Evolutionary conservation across 257 asterid genomes (phyloP), one percentile per base, ranked within the genome.

Genomic region (Nicotiana otophora): DNA sequence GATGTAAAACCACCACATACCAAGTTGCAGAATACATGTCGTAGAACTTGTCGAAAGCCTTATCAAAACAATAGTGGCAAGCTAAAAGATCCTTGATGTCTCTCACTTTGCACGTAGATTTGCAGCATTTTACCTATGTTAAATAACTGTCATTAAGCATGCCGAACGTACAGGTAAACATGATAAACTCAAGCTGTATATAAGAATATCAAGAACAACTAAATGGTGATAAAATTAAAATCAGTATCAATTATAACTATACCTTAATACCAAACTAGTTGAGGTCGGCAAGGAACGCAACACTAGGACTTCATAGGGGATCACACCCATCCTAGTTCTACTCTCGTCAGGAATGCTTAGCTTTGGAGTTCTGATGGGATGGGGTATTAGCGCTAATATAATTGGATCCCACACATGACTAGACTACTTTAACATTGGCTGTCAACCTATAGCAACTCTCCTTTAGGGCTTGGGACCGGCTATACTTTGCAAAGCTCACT

Each of bases 31-130:
- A 76, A 90, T 91, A 89, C 93, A 88, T 90, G 84, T 95, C 98
- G 82, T 95, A 95, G 88, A 91, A 95, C 89, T 93, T 93, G 86
- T 95, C 94, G 6, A 92, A 93, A 64, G 98, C 98, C 86, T 95
- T 93, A 83, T 89, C 83, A 61, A 95, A 87, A 86, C 97, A 95
- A 85, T 90, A 88, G 74, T 92, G 92, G 63, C 98, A 95, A 63
- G 93, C 93, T 87, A 95, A 86, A 77, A 95, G 97, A 84, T 93
- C 87, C 82, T 87, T 91, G 82, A 95, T 89, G 75, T 83, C 87
- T 42, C 96, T 92, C 87, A 89, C 96, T 81, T 69, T 88, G 91
- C 98, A 95, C 57, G 90, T 92, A 64, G 98, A 84, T 87, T 95
- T 93, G 82, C 96, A 89, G 89, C 98, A 95, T 90, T 95, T 95